These are phyloP conservation scores for Vigna radiata DNA, from an alignment of 306 rosid genomes.

Conservation along the genomic window DNA sequence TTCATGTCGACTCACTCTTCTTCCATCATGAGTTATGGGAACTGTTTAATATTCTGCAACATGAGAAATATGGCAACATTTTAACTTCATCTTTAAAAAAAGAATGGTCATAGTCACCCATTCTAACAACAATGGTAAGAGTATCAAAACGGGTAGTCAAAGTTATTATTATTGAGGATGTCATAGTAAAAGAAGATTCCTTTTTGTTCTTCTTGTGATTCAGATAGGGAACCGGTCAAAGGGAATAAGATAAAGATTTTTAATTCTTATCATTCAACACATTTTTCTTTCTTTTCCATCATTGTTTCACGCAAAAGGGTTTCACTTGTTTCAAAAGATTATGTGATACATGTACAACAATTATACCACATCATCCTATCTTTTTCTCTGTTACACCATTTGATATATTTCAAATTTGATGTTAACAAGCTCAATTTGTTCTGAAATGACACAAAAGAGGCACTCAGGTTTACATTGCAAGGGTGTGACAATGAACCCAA, in stretches of 20 bases:
- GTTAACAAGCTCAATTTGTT: slow-evolving; percentile 6
- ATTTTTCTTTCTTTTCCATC: slow-evolving; percentile 38
- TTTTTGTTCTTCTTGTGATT: slow-evolving; percentile 43
- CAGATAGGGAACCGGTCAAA: slow-evolving; percentile 46
- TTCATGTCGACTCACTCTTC: slow-evolving; percentile 27
- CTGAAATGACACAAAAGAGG: background rate
- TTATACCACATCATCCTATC: too few species aligned
- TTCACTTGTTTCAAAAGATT: too few species aligned
- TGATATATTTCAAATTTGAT: too few species aligned
- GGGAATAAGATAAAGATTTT: slow-evolving; percentile 46
- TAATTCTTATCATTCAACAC: slow-evolving; percentile 44
- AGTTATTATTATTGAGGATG: slow-evolving; percentile 31
- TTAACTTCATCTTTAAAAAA: slow-evolving; percentile 34
- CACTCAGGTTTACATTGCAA: slow-evolving; percentile 1
- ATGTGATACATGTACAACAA: too few species aligned
- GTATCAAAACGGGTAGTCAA: slow-evolving; percentile 35
- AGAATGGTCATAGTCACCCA: background rate
- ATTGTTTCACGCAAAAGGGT: slow-evolving; percentile 16
- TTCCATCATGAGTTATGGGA: slow-evolving; percentile 24
- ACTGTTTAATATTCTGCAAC: slow-evolving; percentile 31
- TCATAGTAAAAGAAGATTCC: slow-evolving; percentile 43
- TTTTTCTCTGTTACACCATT: too few species aligned
- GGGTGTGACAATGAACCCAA: background rate
- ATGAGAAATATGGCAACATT: slow-evolving; percentile 12
- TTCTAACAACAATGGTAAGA: slow-evolving; percentile 13